Conservation (phyloP, 192 early-diverging fungal genomes). For the Podochytrium sp. region DNA sequence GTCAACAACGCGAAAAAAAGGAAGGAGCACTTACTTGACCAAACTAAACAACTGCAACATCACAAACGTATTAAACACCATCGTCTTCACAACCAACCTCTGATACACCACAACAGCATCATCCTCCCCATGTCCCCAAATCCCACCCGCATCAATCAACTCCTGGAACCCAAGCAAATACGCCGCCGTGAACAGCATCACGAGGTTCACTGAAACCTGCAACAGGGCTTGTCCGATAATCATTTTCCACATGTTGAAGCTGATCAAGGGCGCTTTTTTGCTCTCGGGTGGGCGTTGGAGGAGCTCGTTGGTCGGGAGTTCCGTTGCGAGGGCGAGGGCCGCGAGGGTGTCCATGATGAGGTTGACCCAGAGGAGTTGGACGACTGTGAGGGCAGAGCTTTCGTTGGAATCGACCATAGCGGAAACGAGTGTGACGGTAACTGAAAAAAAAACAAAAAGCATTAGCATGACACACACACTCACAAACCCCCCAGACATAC, state of each 20-base stretch:
- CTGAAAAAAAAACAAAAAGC: neutral
- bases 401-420: conserved; percentile 43
- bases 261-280: conserved; percentile 79
- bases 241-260: conserved; percentile 88
- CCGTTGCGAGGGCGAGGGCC: conserved; percentile 90
- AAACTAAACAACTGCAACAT: conserved; percentile 90
- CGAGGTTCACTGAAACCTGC: conserved; percentile 79
- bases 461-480: neutral
- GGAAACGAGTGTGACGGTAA: neutral
- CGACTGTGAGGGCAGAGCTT: conserved; percentile 80
- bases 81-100: conserved; percentile 55
- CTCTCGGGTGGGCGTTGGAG: conserved; percentile 78
- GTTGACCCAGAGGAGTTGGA: conserved; percentile 95
- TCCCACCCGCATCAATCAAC: conserved; percentile 30
- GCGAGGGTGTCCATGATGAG: conserved; percentile 95
- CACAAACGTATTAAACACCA: conserved; percentile 93
- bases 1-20: neutral
- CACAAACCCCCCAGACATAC: neutral
- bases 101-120: neutral
- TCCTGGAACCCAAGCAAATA: conserved; percentile 26
- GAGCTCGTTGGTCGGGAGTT: conserved; percentile 83
- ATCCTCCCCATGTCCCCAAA: neutral
- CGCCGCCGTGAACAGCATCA: conserved; percentile 28
- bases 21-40: conserved; percentile 70
- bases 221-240: conserved; percentile 89